phyloP scores from a whole-genome alignment of 1,139 yeast genomes.

The Tardiomyces depauwii region DNA sequence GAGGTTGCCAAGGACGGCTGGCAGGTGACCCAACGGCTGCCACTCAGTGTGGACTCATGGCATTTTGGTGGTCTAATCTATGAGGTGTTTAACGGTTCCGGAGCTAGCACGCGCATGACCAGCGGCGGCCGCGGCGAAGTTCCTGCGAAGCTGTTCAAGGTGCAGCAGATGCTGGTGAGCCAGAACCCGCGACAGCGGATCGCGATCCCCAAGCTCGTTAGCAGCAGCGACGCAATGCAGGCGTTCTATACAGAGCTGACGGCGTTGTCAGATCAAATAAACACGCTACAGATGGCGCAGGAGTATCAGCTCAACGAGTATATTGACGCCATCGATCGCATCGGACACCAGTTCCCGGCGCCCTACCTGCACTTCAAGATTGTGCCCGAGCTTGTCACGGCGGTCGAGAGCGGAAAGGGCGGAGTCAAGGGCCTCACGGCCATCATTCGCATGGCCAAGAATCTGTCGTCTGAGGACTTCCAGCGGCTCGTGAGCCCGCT shows the following conservation, averaged over 20 bases:
- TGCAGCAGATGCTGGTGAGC: not conserved
- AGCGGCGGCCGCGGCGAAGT: slow-evolving; percentile 6
- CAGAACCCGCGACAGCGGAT: slow-evolving; percentile 28
- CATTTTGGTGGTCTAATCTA: slow-evolving; percentile 48
- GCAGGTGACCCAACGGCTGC: slow-evolving; percentile 29
- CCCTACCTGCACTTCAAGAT: slow-evolving; percentile 48
- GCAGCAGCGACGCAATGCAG: slow-evolving; percentile 12
- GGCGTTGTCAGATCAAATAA: slow-evolving; percentile 36
- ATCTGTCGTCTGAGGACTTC: slow-evolving; percentile 32
- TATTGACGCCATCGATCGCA: slow-evolving; percentile 26
- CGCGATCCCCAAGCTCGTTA: slow-evolving; percentile 39
- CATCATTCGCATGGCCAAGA: slow-evolving; percentile 29
- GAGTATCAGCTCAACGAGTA: slow-evolving; percentile 43
- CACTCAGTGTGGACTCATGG: slow-evolving; percentile 42
- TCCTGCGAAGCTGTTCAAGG: slow-evolving; percentile 1
- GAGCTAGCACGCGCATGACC: not conserved
- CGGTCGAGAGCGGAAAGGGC: slow-evolving; percentile 11
- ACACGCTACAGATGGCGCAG: slow-evolving; percentile 40
- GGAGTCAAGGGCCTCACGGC: slow-evolving; percentile 16
- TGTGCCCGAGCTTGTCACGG: slow-evolving; percentile 7
- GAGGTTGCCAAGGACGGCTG: slow-evolving; percentile 35
- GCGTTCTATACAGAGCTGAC: slow-evolving; percentile 39
- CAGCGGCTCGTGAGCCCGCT: slow-evolving; percentile 47
- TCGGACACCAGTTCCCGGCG: slow-evolving; percentile 33
- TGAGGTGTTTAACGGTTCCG: slow-evolving; percentile 31